A percentile compares a stretch with the other conserved stretches of the same genome.
These are phyloP conservation scores for Gypsophila paniculata DNA, from an alignment of 179 eudicot genomes.

Conservation along the genomic window DNA sequence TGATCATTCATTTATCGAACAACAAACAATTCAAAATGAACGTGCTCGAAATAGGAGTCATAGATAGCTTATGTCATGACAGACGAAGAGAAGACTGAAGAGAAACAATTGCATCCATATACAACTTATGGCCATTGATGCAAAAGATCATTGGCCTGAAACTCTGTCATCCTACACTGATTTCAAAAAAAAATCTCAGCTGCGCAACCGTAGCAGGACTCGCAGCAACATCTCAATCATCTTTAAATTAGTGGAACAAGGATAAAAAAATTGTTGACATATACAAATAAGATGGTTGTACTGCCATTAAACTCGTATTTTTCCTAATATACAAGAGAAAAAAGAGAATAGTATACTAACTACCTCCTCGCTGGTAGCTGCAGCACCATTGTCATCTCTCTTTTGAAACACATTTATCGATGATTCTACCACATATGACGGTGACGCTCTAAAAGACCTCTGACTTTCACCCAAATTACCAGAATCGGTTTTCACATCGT, in stretches of 20 bases:
- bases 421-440: conserved; percentile 45
- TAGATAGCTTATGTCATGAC: too few species aligned
- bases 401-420: conserved; percentile 44
- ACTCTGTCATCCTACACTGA: conserved; percentile 24
- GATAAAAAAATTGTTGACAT: background rate
- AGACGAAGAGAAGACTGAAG: too few species aligned
- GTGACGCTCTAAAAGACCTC: conserved; percentile 46
- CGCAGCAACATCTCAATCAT: background rate
- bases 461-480: conserved; percentile 47
- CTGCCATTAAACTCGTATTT: background rate
- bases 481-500: conserved; percentile 51
- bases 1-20: too few species aligned
- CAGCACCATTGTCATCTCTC: conserved; percentile 41
- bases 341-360: background rate
- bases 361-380: conserved; percentile 57
- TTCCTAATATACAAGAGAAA: background rate
- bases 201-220: too few species aligned
- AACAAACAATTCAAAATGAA: too few species aligned
- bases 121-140: too few species aligned
- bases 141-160: too few species aligned
- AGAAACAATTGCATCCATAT: too few species aligned
- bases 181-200: background rate
- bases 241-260: background rate
- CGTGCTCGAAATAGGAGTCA: too few species aligned
- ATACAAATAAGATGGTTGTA: background rate